Percentiles rank a stretch among this genome's conserved stretches.
phyloP scores from a whole-genome alignment of 2,329 filamentous ascomycete genomes.

The Pseudovirgaria hyperparasitica region DNA sequence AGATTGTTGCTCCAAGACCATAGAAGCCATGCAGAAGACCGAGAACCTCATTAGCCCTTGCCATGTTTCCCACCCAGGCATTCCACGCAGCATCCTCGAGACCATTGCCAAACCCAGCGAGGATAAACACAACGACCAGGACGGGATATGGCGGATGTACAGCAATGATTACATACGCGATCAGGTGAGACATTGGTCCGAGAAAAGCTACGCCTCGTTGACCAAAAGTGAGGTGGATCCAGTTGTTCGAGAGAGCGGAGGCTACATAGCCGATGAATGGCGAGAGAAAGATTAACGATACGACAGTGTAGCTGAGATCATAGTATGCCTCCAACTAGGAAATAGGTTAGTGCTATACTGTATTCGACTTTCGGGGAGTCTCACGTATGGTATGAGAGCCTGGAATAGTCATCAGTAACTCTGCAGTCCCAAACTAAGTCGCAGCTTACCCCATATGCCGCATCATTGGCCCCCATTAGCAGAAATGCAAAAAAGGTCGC shows the following conservation, averaged over 20 bases:
- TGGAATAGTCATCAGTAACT: constrained; percentile 6
- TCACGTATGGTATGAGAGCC: constrained; percentile 37
- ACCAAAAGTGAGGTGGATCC: constrained; percentile 50
- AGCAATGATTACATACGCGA: constrained; percentile 52
- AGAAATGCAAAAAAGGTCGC: constrained; percentile 50
- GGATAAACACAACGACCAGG: constrained; percentile 49
- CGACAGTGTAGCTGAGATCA: constrained; percentile 45
- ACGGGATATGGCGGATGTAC: constrained; percentile 58
- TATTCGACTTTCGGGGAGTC: neutral
- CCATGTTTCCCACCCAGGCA: constrained; percentile 58
- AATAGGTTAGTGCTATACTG: constrained; percentile 6
- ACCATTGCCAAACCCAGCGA: constrained; percentile 61
- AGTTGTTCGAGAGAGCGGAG: constrained; percentile 52
- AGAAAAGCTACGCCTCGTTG: constrained; percentile 60
- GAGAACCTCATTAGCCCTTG: constrained; percentile 58
- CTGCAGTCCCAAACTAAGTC: neutral
- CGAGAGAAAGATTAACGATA: constrained; percentile 55
- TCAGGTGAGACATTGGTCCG: constrained; percentile 48
- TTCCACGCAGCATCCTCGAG: constrained; percentile 51
- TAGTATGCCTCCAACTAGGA: constrained; percentile 50
- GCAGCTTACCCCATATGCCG: constrained; percentile 44
- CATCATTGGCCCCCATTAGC: constrained; percentile 58
- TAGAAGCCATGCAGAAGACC: constrained; percentile 63
- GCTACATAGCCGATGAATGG: constrained; percentile 53
- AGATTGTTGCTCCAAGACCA: constrained; percentile 56